A percentile compares a stretch with the other conserved stretches of the same genome.
phyloP scores from a whole-genome alignment of 2,329 filamentous ascomycete species.

The Exophiala sp. region DNA sequence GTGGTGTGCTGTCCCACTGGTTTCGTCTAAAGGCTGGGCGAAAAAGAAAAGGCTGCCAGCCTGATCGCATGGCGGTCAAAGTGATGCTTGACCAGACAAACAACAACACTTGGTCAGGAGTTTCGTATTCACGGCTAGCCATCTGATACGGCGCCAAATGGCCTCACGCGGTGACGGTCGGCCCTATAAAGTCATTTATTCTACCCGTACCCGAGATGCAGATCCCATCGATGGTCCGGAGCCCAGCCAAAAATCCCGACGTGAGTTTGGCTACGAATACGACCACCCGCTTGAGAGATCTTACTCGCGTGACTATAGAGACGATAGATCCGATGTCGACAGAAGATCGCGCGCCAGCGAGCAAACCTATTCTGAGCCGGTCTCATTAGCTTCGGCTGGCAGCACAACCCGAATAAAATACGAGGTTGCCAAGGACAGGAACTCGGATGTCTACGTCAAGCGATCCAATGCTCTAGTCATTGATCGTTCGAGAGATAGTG shows the following conservation, averaged over 20 bases:
- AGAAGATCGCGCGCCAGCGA: conserved; percentile 7
- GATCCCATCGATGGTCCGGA: conserved; percentile 6
- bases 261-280: conserved; percentile 15
- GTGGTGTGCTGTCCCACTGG: not conserved
- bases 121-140: not conserved
- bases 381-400: not conserved
- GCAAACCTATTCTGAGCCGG: not conserved
- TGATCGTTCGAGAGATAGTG: conserved; percentile 12
- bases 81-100: not conserved
- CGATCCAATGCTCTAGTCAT: conserved; percentile 16
- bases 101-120: not conserved
- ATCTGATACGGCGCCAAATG: conserved; percentile 2
- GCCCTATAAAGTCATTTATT: conserved; percentile 24
- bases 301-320: conserved; percentile 15
- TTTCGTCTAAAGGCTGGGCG: conserved; percentile 4
- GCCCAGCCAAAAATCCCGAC: conserved; percentile 5
- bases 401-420: conserved; percentile 19
- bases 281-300: conserved; percentile 9
- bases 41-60: not conserved
- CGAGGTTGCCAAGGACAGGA: conserved; percentile 17
- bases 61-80: not conserved
- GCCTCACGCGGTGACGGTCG: conserved; percentile 20
- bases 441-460: conserved; percentile 22
- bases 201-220: conserved; percentile 10
- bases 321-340: conserved; percentile 17